These are phyloP conservation scores for Mayamaea pseudoterrestris DNA, from an alignment of 108 stramenopile genomes.

Conservation along the genomic window DNA sequence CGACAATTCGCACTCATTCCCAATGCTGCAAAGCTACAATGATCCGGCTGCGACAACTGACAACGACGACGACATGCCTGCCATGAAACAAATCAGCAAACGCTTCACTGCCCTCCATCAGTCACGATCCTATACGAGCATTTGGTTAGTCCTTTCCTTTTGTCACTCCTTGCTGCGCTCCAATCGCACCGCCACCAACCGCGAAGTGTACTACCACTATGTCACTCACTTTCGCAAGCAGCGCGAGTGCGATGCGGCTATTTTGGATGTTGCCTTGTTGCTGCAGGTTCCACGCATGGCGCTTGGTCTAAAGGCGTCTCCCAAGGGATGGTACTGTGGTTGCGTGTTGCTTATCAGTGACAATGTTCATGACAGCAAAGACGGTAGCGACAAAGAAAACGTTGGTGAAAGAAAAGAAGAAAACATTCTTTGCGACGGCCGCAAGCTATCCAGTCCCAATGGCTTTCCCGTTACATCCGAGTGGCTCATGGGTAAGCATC, in stretches of 20 bases:
- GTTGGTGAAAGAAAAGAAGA: too few relatives aligned
- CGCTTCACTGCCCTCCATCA: slow-evolving; percentile 22
- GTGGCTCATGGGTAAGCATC: slow-evolving; percentile 37
- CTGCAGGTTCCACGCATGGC: slow-evolving; percentile 42
- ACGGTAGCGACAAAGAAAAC: too few relatives aligned
- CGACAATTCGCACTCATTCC: too few relatives aligned
- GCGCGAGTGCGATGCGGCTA: slow-evolving; percentile 44
- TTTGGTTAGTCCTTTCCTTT: slow-evolving; percentile 47
- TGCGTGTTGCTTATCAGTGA: slow-evolving; percentile 30
- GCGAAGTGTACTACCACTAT: slow-evolving; percentile 79
- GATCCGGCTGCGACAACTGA: too few relatives aligned
- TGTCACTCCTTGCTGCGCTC: slow-evolving; percentile 43
- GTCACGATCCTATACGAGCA: slow-evolving; percentile 39
- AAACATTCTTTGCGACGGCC: slow-evolving; percentile 28
- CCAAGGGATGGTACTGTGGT: slow-evolving; percentile 82
- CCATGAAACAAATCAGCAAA: slow-evolving; percentile 11
- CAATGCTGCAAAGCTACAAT: too few relatives aligned
- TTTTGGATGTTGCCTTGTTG: slow-evolving; percentile 28
- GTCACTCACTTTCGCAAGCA: slow-evolving; percentile 77
- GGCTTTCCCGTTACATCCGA: slow-evolving; percentile 46
- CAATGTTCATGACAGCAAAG: too few relatives aligned
- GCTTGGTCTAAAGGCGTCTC: slow-evolving; percentile 68
- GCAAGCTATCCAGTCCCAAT: slow-evolving; percentile 30
- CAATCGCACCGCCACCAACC: slow-evolving; percentile 56
- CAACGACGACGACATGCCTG: slow-evolving; percentile 37